Percentiles rank a stretch among this genome's conserved stretches.
These are phyloP conservation scores for Hymenoscyphus salicellus DNA, from an alignment of 2,329 filamentous ascomycete species.

Conservation along the genomic window DNA sequence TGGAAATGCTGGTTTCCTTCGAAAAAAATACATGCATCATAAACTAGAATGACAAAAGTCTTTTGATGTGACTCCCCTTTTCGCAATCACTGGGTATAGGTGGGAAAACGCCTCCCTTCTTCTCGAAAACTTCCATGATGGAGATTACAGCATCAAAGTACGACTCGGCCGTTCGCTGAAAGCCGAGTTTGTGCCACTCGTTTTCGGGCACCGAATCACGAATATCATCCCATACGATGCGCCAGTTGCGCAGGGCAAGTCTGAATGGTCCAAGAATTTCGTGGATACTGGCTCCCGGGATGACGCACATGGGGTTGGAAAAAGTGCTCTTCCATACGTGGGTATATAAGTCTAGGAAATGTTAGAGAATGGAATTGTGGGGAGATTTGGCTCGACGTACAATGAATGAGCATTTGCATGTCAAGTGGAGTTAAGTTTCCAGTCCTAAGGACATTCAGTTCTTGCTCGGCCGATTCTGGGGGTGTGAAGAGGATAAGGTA, in stretches of 20 bases:
- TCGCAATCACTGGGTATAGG: slow-evolving; percentile 32
- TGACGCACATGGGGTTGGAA: slow-evolving; percentile 25
- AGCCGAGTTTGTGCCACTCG: slow-evolving; percentile 33
- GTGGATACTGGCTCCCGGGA: slow-evolving; percentile 21
- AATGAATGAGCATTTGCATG: slow-evolving; percentile 36
- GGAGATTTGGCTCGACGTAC: slow-evolving; percentile 16
- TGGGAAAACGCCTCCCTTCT: slow-evolving; percentile 25
- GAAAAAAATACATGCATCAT: too few relatives aligned
- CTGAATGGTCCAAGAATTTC: slow-evolving; percentile 28
- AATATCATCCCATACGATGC: slow-evolving; percentile 33
- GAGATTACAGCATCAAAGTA: slow-evolving; percentile 30
- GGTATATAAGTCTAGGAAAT: slow-evolving; percentile 32
- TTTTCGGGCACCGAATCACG: slow-evolving; percentile 16
- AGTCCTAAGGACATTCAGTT: slow-evolving; percentile 21
- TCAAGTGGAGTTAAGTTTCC: slow-evolving; percentile 30
- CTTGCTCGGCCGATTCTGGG: slow-evolving; percentile 18
- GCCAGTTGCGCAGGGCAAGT: slow-evolving; percentile 32
- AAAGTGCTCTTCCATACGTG: slow-evolving; percentile 32
- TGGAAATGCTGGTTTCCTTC: too few relatives aligned
- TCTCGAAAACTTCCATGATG: slow-evolving; percentile 29
- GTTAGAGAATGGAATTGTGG: not conserved
- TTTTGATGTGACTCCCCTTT: slow-evolving; percentile 32
- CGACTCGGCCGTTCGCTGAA: slow-evolving; percentile 33
- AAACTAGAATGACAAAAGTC: slow-evolving; percentile 26
- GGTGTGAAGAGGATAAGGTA: slow-evolving; percentile 29